A percentile compares a stretch with the other conserved stretches of the same genome.
phyloP scores from a whole-genome alignment of 2,329 filamentous ascomycete species.

The Neophaeococcomyces mojaviensis region DNA sequence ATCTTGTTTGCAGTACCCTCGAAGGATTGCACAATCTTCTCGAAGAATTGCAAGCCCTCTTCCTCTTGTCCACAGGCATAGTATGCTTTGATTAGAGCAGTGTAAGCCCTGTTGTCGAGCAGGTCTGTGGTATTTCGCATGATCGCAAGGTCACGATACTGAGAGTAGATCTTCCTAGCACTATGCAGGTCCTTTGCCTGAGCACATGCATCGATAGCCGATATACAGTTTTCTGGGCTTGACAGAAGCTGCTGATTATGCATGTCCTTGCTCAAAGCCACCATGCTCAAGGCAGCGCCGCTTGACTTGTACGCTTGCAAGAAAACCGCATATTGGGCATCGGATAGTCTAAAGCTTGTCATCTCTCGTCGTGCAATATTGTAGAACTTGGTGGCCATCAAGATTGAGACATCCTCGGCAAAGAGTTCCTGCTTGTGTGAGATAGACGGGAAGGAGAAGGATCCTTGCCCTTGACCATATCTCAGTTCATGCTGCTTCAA shows the following conservation, averaged over 20 bases:
- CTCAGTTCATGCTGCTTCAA: constrained; percentile 77
- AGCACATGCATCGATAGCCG: constrained; percentile 93
- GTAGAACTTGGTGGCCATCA: constrained; percentile 79
- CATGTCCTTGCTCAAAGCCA: constrained; percentile 86
- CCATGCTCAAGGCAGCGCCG: constrained; percentile 79
- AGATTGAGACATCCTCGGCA: constrained; percentile 76
- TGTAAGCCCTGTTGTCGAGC: constrained; percentile 78
- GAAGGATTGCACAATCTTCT: constrained; percentile 61
- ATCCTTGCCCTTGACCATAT: constrained; percentile 77
- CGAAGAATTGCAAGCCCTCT: constrained; percentile 76
- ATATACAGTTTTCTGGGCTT: constrained; percentile 73
- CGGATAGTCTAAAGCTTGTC: constrained; percentile 58
- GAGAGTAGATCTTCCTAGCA: constrained; percentile 90
- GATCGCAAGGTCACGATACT: constrained; percentile 85
- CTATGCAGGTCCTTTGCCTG: constrained; percentile 71
- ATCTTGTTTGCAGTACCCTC: constrained; percentile 38
- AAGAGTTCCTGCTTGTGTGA: constrained; percentile 82
- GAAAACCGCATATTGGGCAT: constrained; percentile 76
- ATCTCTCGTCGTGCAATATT: constrained; percentile 61
- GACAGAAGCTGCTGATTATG: constrained; percentile 67
- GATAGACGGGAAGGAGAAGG: constrained; percentile 82
- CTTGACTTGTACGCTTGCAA: constrained; percentile 80
- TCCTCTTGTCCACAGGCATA: constrained; percentile 70
- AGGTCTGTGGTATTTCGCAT: constrained; percentile 56
- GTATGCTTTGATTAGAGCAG: constrained; percentile 85